Conservation (phyloP, 768 basidiomycete species). For the Lactifluus hygrophoroides region DNA sequence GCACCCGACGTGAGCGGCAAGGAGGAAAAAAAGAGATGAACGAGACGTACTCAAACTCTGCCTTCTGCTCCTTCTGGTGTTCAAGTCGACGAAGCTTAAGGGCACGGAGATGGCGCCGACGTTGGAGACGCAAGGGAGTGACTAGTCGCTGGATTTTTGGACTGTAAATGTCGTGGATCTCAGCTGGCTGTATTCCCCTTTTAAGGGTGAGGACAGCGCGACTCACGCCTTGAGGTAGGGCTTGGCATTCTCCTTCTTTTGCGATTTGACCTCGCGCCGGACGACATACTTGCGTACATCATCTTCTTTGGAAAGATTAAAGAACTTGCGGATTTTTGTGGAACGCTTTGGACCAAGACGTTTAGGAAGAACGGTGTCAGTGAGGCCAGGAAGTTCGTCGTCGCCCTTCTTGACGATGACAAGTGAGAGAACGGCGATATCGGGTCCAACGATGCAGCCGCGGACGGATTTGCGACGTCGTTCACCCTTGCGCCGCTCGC, state of each 20-base stretch:
- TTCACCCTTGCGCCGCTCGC: constrained; percentile 84
- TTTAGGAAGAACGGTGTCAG: constrained; percentile 89
- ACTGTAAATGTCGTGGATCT: constrained; percentile 31
- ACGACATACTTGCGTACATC: constrained; percentile 98
- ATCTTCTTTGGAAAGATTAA: constrained; percentile 96
- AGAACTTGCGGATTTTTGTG: constrained; percentile 94
- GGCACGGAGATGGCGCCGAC: constrained; percentile 84
- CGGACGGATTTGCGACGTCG: constrained; percentile 99
- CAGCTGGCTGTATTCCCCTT: neutral
- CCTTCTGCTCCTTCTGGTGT: constrained; percentile 90
- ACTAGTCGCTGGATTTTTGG: constrained; percentile 97
- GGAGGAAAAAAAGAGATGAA: neutral
- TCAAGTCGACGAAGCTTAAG: constrained; percentile 85
- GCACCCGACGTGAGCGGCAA: neutral
- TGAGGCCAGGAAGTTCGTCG: constrained; percentile 79
- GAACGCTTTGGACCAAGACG: constrained; percentile 95
- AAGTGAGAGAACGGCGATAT: constrained; percentile 90
- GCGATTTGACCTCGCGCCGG: constrained; percentile 78
- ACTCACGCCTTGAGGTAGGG: constrained; percentile 95
- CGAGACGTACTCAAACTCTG: constrained; percentile 74
- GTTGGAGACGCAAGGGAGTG: constrained; percentile 91
- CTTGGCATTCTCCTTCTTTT: constrained; percentile 86
- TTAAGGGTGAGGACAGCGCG: neutral
- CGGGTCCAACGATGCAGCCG: constrained; percentile 94
- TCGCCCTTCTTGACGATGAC: constrained; percentile 98